phyloP scores from a whole-genome alignment of 352 stramenopile genomes.

The Thalassiosira mediterranea region DNA sequence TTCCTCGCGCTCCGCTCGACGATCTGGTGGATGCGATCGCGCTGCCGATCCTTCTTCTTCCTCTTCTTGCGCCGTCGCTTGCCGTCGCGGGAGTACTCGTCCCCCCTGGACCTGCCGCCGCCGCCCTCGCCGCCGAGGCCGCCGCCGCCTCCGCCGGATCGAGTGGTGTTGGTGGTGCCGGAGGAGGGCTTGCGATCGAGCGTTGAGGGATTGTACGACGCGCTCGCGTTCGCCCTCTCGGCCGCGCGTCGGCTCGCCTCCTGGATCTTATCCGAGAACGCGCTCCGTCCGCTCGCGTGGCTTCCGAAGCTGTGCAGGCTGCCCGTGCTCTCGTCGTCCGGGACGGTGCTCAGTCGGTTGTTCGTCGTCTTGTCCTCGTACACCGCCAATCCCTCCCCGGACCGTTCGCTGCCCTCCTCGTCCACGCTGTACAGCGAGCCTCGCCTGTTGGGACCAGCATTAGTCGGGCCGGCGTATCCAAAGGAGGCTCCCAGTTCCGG shows the following conservation, averaged over 20 bases:
- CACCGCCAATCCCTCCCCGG: too few relatives aligned
- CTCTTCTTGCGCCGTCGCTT: background rate
- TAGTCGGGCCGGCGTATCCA: too few relatives aligned
- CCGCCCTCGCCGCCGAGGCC: background rate
- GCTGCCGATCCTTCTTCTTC: background rate
- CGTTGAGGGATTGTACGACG: background rate
- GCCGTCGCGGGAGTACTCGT: background rate
- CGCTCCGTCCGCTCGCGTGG: background rate
- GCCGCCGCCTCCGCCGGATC: too few relatives aligned
- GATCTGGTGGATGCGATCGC: background rate
- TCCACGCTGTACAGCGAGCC: background rate
- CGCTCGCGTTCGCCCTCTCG: background rate
- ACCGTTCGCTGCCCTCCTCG: background rate
- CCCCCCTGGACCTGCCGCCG: background rate
- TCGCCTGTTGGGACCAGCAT: too few relatives aligned
- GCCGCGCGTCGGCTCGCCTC: background rate
- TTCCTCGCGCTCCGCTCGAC: background rate
- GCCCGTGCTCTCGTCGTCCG: background rate
- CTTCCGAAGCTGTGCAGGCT: background rate
- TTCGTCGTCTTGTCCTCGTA: too few relatives aligned
- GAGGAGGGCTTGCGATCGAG: background rate
- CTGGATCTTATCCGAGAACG: background rate
- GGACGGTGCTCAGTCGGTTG: too few relatives aligned
- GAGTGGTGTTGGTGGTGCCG: background rate
- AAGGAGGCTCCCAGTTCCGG: too few relatives aligned